Conservation (phyloP, 495 filamentous ascomycete genomes). For the Podospora pseudopauciseta region DNA sequence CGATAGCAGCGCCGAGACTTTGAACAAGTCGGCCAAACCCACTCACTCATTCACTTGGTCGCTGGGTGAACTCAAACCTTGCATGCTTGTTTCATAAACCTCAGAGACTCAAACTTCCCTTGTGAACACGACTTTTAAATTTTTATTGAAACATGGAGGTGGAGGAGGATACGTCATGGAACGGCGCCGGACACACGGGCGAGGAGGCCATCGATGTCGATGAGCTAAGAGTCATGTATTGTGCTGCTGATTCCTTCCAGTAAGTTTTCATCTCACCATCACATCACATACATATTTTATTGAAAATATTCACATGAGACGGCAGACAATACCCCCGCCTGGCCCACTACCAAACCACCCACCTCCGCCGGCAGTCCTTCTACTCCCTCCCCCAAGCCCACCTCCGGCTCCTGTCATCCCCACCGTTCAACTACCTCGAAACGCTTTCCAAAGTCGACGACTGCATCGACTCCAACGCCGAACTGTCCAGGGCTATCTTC, state of each 20-base stretch:
- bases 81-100: neutral
- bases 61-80: neutral
- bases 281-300: neutral
- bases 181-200: constrained; percentile 57
- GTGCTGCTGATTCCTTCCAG: constrained; percentile 81
- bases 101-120: neutral
- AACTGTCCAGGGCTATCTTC: constrained; percentile 75
- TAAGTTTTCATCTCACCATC: constrained; percentile 44
- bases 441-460: constrained; percentile 75
- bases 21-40: neutral
- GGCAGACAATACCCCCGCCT: constrained; percentile 74
- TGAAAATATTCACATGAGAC: neutral
- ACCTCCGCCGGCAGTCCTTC: constrained; percentile 83
- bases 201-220: constrained; percentile 54
- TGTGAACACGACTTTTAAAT: neutral
- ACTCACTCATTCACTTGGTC: neutral
- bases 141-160: neutral
- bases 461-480: constrained; percentile 84
- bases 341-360: constrained; percentile 83
- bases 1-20: neutral
- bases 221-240: constrained; percentile 70
- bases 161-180: constrained; percentile 46
- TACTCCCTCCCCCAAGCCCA: constrained; percentile 82
- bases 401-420: constrained; percentile 71
- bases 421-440: constrained; percentile 77